phyloP scores from a whole-genome alignment of 495 filamentous ascomycete species.

The Podospora pseudocomata region DNA sequence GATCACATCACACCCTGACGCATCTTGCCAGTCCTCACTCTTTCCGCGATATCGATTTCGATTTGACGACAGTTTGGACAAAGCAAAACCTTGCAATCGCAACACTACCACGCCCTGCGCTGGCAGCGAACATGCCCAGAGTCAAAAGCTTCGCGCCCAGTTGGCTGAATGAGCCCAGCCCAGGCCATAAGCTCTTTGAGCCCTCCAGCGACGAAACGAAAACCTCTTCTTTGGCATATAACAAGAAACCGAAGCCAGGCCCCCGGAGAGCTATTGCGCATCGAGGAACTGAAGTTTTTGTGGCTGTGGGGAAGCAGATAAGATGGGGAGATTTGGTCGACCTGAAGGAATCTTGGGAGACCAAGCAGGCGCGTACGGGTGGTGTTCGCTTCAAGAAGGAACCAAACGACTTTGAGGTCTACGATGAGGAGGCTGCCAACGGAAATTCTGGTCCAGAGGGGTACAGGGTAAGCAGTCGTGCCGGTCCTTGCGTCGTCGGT shows the following conservation, averaged over 20 bases:
- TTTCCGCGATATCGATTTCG: background rate
- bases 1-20: too few relatives aligned
- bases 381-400: conserved; percentile 32
- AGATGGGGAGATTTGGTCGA: conserved; percentile 76
- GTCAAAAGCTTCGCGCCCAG: conserved; percentile 75
- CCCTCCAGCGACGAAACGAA: conserved; percentile 31
- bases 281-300: conserved; percentile 76
- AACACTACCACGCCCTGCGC: background rate
- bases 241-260: conserved; percentile 45
- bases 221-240: conserved; percentile 28
- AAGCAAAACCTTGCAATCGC: background rate
- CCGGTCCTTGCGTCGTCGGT: background rate
- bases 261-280: conserved; percentile 67
- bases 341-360: conserved; percentile 68
- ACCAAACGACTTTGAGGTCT: conserved; percentile 31
- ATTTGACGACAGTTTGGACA: background rate
- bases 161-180: conserved; percentile 74
- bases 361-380: conserved; percentile 24
- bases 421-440: conserved; percentile 27
- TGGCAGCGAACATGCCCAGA: conserved; percentile 59
- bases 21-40: too few relatives aligned
- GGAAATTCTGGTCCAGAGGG: conserved; percentile 33
- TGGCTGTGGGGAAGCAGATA: conserved; percentile 78
- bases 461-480: conserved; percentile 41
- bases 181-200: conserved; percentile 69